A percentile compares a stretch with the other conserved stretches of the same genome.
Conservation (phyloP, 257 asterid genomes). For the Plantago major region DNA sequence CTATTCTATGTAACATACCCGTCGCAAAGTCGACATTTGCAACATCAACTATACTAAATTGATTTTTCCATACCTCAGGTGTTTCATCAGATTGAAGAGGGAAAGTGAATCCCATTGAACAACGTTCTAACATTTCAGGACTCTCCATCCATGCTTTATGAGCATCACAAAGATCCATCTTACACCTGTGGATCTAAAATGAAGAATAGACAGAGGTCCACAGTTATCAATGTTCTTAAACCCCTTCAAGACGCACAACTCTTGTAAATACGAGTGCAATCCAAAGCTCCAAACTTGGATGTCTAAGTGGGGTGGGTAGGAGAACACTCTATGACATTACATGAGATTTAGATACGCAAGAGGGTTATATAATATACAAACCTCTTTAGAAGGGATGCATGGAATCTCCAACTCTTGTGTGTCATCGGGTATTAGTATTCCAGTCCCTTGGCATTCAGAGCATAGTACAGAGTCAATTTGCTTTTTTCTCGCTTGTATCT, state of each 20-base stretch:
- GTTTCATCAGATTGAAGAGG: constrained; percentile 40
- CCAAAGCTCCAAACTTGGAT: too few relatives aligned
- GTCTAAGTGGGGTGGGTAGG: too few relatives aligned
- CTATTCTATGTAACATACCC: background rate
- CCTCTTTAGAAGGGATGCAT: constrained; percentile 71
- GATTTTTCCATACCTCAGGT: constrained; percentile 33
- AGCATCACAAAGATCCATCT: constrained; percentile 74
- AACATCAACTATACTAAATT: background rate
- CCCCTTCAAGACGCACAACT: background rate
- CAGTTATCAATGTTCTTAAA: background rate
- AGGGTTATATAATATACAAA: constrained; percentile 19
- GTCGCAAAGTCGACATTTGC: background rate
- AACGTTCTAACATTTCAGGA: constrained; percentile 68
- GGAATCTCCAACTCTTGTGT: constrained; percentile 78
- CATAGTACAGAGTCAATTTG: constrained; percentile 52
- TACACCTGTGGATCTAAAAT: constrained; percentile 58
- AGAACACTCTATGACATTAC: too few relatives aligned
- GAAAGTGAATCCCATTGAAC: constrained; percentile 74
- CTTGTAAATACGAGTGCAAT: too few relatives aligned
- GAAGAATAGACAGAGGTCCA: background rate
- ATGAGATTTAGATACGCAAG: constrained; percentile 7
- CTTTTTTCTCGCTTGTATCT: constrained; percentile 24
- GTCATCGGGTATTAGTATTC: constrained; percentile 32
- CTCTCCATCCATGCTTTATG: constrained; percentile 79
- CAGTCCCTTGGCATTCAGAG: constrained; percentile 95